Base-by-base conservation (phyloP, 805 yeast species). In the Yarrowia sp. region DNA sequence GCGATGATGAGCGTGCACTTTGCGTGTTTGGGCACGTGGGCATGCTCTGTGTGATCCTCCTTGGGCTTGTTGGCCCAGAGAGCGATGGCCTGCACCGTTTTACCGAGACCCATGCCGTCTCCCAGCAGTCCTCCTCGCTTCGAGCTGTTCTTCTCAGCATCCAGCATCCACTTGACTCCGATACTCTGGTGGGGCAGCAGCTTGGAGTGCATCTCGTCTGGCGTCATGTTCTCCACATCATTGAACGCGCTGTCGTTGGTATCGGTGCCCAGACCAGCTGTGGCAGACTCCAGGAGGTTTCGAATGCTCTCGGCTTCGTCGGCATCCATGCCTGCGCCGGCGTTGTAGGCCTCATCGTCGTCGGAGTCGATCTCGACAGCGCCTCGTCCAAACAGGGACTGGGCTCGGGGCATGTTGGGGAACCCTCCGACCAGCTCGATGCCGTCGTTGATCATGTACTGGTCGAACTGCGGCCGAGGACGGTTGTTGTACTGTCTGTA, bases 41-140 rank as follows among this genome's bases (percentile, higher is more conserved):
- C 66, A 46, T 21, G 9, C 18, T 14, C 19, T 9, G 14, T 38
- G 13, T 47, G 47, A 13, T 38, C 61, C 32, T 58, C 41, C 13
- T 2, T 9, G 33, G 62, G 64, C 16, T 65, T 66, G 25, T 81
- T 77, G 61, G 84, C 67, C 62, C 87, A 80, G 33, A 89, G 75
- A 0, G 92, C 86, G 32, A 84, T 75, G 13, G 88, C 82, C 72
- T 88, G 96, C 49, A 88, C 81, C 0, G 96, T 88, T 69, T 88
- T 88, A 59, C 96, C 96, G n/a, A 88, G 75, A 18, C 96, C 96
- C 96, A 88, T 88, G 72, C 86, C 94, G 70, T 88, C 96, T 68
- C 92, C 88, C 51, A 88, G 73, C 14, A 83, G 58, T 5, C 87
- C 88, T 33, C 87, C 88, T 61, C 53, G n/a, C 19, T 22, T 42